Conservation (phyloP, 805 yeast genomes). For the Saccharomycopsis schoenii region DNA sequence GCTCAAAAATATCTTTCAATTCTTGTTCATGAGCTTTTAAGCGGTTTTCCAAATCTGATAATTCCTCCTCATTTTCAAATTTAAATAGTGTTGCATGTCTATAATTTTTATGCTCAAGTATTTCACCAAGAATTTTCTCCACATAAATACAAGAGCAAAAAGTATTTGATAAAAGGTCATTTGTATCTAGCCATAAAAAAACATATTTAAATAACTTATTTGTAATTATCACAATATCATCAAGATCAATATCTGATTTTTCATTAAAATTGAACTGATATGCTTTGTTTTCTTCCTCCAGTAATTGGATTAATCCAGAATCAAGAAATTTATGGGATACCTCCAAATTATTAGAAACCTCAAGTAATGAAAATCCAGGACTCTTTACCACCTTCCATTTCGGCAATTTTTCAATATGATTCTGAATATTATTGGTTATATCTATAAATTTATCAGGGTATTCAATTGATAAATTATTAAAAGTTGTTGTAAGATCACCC, state of each 20-base stretch:
- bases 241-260: slow-evolving; percentile 19
- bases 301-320: slow-evolving; percentile 53
- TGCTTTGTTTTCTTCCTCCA: slow-evolving; percentile 30
- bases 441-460: slow-evolving; percentile 30
- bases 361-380: slow-evolving; percentile 54
- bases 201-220: slow-evolving; percentile 45
- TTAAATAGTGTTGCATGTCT: slow-evolving; percentile 13
- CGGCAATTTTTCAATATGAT: slow-evolving; percentile 29
- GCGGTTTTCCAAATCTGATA: neutral
- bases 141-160: slow-evolving; percentile 68
- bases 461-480: slow-evolving; percentile 1
- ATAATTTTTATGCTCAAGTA: slow-evolving; percentile 21
- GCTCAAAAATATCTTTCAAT: slow-evolving; percentile 6
- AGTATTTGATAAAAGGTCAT: slow-evolving; percentile 59
- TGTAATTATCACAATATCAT: slow-evolving; percentile 39
- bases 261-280: slow-evolving; percentile 6
- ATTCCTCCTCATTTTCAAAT: neutral
- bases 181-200: slow-evolving; percentile 68
- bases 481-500: neutral
- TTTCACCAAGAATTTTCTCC: slow-evolving; percentile 42
- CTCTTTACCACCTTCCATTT: slow-evolving; percentile 51
- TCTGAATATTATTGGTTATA: slow-evolving; percentile 44
- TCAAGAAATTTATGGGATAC: slow-evolving; percentile 64
- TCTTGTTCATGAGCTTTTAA: neutral
- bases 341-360: slow-evolving; percentile 86